phyloP scores from a whole-genome alignment of 768 basidiomycete species.

The Mycena galopus region DNA sequence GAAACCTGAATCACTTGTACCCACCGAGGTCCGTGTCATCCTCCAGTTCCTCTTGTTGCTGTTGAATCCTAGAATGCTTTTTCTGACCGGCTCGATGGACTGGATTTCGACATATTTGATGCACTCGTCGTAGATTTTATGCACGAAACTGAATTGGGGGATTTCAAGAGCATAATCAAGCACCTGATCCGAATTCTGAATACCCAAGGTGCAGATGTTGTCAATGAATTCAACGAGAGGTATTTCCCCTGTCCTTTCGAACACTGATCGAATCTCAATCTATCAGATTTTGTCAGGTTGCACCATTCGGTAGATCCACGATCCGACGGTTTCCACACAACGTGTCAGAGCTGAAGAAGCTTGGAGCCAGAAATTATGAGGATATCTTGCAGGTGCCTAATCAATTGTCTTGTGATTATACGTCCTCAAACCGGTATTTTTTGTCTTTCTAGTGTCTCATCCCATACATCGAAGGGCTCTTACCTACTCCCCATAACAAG shows the following conservation, averaged over 20 bases:
- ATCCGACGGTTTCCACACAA: slow-evolving; percentile 42
- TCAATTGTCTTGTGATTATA: not conserved
- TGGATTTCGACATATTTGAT: slow-evolving; percentile 6
- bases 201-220: not conserved
- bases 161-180: slow-evolving; percentile 10
- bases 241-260: too few relatives aligned
- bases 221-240: slow-evolving; percentile 15
- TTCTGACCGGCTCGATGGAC: not conserved
- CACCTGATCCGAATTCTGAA: slow-evolving; percentile 10
- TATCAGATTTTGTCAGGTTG: slow-evolving; percentile 8
- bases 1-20: slow-evolving; percentile 45
- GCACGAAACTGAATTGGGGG: slow-evolving; percentile 15
- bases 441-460: slow-evolving; percentile 46
- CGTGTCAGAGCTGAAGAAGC: slow-evolving; percentile 38
- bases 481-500: slow-evolving; percentile 41
- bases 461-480: slow-evolving; percentile 47
- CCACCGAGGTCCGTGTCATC: slow-evolving; percentile 39
- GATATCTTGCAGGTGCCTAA: slow-evolving; percentile 45
- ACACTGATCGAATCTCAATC: too few relatives aligned
- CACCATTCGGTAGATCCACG: slow-evolving; percentile 38
- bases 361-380: slow-evolving; percentile 43
- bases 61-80: too few relatives aligned
- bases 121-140: slow-evolving; percentile 6
- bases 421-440: too few relatives aligned
- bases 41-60: too few relatives aligned